These are phyloP conservation scores for Furcasterigmium sp. DNA, from an alignment of 2,329 filamentous ascomycete species.

Conservation along the genomic window DNA sequence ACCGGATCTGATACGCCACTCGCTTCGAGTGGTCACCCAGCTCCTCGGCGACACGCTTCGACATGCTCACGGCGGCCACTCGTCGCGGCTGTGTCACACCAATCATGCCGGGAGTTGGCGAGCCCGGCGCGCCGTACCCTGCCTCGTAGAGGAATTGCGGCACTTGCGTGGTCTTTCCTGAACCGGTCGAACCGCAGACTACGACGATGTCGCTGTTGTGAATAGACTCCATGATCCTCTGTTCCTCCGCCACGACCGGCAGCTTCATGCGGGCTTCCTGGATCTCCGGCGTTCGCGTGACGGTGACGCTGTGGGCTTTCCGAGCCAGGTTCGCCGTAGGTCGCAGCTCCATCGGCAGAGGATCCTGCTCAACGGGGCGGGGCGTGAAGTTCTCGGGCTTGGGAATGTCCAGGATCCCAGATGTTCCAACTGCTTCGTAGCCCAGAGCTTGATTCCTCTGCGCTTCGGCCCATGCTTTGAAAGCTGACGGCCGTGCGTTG, in stretches of 20 bases:
- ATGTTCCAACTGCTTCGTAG: slow-evolving; percentile 41
- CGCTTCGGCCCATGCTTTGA: slow-evolving; percentile 89
- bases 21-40: slow-evolving; percentile 69
- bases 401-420: slow-evolving; percentile 43
- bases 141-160: slow-evolving; percentile 95
- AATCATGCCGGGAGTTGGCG: slow-evolving; percentile 85
- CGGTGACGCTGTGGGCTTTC: slow-evolving; percentile 71
- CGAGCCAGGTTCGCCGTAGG: slow-evolving; percentile 55
- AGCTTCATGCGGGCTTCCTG: slow-evolving; percentile 74
- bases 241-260: slow-evolving; percentile 90
- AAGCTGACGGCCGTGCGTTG: slow-evolving; percentile 55
- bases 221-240: slow-evolving; percentile 96
- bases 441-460: slow-evolving; percentile 82
- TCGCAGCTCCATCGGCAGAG: slow-evolving; percentile 61
- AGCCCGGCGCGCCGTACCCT: slow-evolving; percentile 75
- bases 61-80: slow-evolving; percentile 95
- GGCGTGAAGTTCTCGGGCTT: slow-evolving; percentile 60
- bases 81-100: slow-evolving; percentile 91
- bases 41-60: slow-evolving; percentile 83
- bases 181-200: slow-evolving; percentile 91
- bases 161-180: slow-evolving; percentile 95
- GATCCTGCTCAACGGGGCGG: slow-evolving; percentile 64
- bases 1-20: slow-evolving; percentile 92
- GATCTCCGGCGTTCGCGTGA: slow-evolving; percentile 66
- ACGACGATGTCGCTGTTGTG: slow-evolving; percentile 87